Conservation (phyloP, 345 rosid species). For the Eucalyptus coolabah region DNA sequence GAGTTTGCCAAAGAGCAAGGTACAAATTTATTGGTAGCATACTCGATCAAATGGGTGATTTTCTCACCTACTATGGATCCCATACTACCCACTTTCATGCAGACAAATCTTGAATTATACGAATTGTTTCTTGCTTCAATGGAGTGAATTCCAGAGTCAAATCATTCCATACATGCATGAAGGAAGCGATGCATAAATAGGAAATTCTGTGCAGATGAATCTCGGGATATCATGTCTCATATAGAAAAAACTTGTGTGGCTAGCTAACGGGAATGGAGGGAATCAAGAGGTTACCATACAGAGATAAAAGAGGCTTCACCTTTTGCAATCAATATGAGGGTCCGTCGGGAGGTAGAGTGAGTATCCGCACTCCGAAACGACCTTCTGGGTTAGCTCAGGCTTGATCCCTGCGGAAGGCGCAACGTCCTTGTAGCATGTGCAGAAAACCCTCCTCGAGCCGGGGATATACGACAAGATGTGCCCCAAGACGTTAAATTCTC, state of each 20-base stretch:
- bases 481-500: neutral
- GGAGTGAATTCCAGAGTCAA: neutral
- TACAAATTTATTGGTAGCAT: no score
- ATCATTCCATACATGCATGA: neutral
- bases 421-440: neutral
- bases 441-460: neutral
- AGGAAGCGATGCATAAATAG: neutral
- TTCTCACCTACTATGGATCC: no score
- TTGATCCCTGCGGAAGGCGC: neutral
- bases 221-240: neutral
- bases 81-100: no score
- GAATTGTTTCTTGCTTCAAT: neutral
- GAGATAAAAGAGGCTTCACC: neutral
- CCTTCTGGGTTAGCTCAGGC: neutral
- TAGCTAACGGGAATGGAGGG: neutral
- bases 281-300: neutral
- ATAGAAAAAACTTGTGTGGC: neutral
- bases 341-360: neutral
- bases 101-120: neutral
- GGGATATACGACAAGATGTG: neutral
- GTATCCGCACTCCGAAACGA: neutral
- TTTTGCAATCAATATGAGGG: neutral
- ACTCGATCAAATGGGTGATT: no score
- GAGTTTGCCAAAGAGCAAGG: neutral
- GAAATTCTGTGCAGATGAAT: no score